Evolutionary conservation across 768 basidiomycete species (phyloP).

Genomic region (Termitomyces heimii): DNA sequence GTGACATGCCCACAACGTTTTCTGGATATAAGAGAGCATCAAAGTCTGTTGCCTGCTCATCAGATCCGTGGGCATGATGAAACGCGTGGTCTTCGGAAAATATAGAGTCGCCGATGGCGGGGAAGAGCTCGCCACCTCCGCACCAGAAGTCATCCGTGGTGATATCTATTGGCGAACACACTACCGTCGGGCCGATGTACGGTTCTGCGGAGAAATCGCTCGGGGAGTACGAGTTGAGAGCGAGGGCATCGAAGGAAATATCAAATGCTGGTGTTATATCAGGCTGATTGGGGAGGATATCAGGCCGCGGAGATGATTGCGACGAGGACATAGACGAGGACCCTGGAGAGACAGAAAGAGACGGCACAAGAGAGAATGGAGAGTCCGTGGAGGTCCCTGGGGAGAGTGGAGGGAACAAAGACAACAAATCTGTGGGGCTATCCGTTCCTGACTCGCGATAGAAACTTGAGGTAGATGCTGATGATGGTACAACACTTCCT

Average conservation of each 20-base stretch:
- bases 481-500: conserved; percentile 17
- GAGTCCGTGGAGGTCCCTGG: conserved; percentile 11
- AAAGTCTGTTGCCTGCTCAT: conserved; percentile 14
- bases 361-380: conserved; percentile 3
- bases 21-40: conserved; percentile 3
- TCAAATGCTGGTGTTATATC: conserved; percentile 23
- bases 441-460: conserved; percentile 8
- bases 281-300: conserved; percentile 27
- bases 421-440: conserved; percentile 9
- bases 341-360: conserved; percentile 22
- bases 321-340: conserved; percentile 29
- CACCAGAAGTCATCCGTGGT: no score
- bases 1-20: conserved; percentile 2
- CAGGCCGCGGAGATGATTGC: conserved; percentile 33
- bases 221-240: conserved; percentile 26
- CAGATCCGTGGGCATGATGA: conserved; percentile 10
- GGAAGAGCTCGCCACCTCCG: conserved; percentile 27
- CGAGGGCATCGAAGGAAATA: conserved; percentile 23
- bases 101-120: conserved; percentile 18
- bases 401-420: conserved; percentile 4
- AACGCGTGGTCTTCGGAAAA: conserved; percentile 13
- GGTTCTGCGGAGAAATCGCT: conserved; percentile 33
- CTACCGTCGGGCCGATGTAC: conserved; percentile 25
- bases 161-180: conserved; percentile 20
- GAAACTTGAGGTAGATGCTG: conserved; percentile 2